Base-by-base conservation (phyloP, 179 eudicot genomes). In the Beta macrorhiza region DNA sequence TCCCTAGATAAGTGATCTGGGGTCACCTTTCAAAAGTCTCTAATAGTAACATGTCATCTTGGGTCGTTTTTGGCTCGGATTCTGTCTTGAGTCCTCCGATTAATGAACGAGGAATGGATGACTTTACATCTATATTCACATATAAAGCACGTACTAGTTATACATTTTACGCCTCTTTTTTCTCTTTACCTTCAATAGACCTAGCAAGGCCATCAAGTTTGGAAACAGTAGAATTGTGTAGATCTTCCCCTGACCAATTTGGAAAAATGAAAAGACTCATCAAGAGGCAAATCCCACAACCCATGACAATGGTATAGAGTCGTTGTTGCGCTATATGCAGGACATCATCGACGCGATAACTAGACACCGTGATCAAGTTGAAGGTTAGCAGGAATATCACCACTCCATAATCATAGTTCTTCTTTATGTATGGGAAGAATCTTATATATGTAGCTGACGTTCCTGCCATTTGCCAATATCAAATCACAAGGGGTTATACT, bases 191-290 rank as follows among this genome's bases (percentile, higher is more conserved):
- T 90, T 91, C 87, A 57, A 90, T 89, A 7, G 97, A 89, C 69
- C 37, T 82, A 45, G 97, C 94, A 77, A 95, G 89, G 78, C 94
- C 97, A 81, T 93, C 97, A 53, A 95, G 92, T 81, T 92, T 95
- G 77, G 87, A 85, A 14, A 90, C 92, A 22, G 93, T 92, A 62
- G 90, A 91, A 37, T 84, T 86, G 59, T 93, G 99, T 37, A 95
- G 98, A 68, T 95, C 97, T 68, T 91, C 89, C 5, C 99, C 98
- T 0, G 98, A 93, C 99, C 99, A 95, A 75, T 88, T 84, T 0
- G 99, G 99, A 76, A 95, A 89, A 8, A 95, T 78, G 52, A 93
- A 76, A 20, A 93, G 88, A 81, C 92, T 90, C 94, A 95, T 91
- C 13, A 90, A 25, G n/a, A 95, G 93, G 82, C 95, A 93, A 7